phyloP scores from a whole-genome alignment of 345 rosid species.

The Litchi chinensis region DNA sequence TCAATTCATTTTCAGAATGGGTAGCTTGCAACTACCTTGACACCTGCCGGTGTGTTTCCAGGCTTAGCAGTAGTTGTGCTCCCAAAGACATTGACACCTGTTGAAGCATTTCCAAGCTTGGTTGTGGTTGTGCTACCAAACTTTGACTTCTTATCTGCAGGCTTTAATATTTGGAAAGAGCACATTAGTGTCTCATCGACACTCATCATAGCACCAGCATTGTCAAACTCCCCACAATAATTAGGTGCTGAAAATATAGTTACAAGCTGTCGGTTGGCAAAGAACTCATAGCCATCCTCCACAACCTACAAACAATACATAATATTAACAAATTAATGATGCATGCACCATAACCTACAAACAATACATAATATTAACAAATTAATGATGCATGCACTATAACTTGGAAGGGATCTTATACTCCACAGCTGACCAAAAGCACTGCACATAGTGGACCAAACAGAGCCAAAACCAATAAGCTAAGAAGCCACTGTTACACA shows the following conservation, averaged over 20 bases:
- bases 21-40: constrained; percentile 46
- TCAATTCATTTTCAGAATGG: neutral
- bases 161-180: constrained; percentile 83
- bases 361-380: constrained; percentile 13
- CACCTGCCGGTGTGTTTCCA: constrained; percentile 49
- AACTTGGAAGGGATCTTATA: neutral
- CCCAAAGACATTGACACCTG: constrained; percentile 37
- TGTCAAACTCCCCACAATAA: constrained; percentile 89
- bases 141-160: constrained; percentile 55
- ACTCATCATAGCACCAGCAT: constrained; percentile 75
- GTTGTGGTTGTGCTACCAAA: constrained; percentile 40
- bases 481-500: neutral
- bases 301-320: constrained; percentile 59
- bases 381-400: neutral
- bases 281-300: constrained; percentile 95
- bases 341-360: constrained; percentile 33
- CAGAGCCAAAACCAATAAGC: constrained; percentile 14
- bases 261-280: constrained; percentile 80
- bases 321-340: constrained; percentile 3
- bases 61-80: constrained; percentile 47
- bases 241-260: constrained; percentile 89
- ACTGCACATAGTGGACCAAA: constrained; percentile 1
- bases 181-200: constrained; percentile 75
- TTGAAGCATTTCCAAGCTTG: constrained; percentile 47
- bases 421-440: neutral